A percentile compares a stretch with the other conserved stretches of the same genome.
These are phyloP conservation scores for Cymbopogon flexuosus DNA, from an alignment of 202 grass and related monocot genomes.

Conservation along the genomic window DNA sequence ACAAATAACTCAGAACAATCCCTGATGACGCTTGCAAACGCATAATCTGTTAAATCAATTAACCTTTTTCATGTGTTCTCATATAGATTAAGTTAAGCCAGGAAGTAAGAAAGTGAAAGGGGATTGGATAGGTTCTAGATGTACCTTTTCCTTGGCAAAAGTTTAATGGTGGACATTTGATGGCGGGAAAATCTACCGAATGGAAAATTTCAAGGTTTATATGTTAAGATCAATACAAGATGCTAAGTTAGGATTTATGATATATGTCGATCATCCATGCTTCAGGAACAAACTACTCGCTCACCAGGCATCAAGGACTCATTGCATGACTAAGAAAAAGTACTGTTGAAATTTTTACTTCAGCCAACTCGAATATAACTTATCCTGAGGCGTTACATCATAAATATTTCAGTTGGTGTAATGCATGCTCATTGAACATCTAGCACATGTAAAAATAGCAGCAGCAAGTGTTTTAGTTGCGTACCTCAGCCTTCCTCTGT, in stretches of 20 bases:
- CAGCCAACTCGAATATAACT: not conserved
- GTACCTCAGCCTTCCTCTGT: constrained; percentile 84
- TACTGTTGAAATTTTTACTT: not conserved
- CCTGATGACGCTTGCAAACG: not conserved
- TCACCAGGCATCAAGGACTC: not conserved
- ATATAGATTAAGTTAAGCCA: not conserved
- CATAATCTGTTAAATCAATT: not conserved
- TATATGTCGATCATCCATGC: not conserved
- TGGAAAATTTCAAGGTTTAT: not conserved
- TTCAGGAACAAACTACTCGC: not conserved
- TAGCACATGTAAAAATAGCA: not conserved
- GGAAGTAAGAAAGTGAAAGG: not conserved
- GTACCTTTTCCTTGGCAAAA: not conserved
- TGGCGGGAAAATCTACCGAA: not conserved
- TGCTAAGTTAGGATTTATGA: not conserved
- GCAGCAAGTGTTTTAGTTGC: not conserved
- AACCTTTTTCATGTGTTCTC: constrained; percentile 1
- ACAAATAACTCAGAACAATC: not conserved
- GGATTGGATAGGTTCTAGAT: not conserved
- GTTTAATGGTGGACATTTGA: not conserved
- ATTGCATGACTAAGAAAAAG: not conserved
- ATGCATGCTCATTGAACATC: not conserved
- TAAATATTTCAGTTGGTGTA: not conserved
- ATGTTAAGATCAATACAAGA: not conserved
- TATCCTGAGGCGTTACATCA: not conserved